Evolutionary conservation across 345 rosid genomes (phyloP).

Genomic region (Eutrema yunnanense): DNA sequence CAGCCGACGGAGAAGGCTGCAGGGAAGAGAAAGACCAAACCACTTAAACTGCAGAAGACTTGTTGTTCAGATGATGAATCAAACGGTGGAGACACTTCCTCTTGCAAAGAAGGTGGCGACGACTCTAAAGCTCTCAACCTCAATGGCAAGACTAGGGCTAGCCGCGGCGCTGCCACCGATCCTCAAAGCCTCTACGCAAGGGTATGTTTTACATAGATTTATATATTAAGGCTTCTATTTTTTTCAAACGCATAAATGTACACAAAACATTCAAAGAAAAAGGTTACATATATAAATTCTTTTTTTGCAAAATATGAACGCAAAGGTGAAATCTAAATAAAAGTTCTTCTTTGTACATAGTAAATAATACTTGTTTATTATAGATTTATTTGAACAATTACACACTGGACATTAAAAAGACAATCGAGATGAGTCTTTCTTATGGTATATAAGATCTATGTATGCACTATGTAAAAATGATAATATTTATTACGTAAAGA

Average conservation of each 20-base stretch:
- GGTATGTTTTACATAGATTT: constrained; percentile 28
- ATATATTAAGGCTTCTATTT: background rate
- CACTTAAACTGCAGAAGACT: constrained; percentile 27
- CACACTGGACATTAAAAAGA: background rate
- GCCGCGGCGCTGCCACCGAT: constrained; percentile 67
- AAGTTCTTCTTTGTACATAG: background rate
- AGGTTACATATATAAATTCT: background rate
- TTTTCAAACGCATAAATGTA: background rate
- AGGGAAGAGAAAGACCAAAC: constrained; percentile 7
- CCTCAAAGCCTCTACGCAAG: constrained; percentile 86
- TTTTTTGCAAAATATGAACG: background rate
- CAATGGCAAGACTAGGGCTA: constrained; percentile 59
- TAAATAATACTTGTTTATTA: background rate
- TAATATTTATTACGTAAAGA: background rate
- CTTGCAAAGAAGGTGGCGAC: constrained; percentile 31
- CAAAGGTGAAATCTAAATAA: background rate
- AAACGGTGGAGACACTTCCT: constrained; percentile 36
- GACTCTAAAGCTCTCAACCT: constrained; percentile 33
- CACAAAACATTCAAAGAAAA: background rate
- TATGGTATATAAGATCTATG: background rate
- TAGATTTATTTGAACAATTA: background rate
- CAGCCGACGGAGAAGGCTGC: background rate
- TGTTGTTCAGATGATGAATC: constrained; percentile 55
- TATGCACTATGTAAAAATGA: background rate
- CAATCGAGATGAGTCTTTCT: background rate